A percentile compares a stretch with the other conserved stretches of the same genome.
These are phyloP conservation scores for Aspergillus ostianus DNA, from an alignment of 495 filamentous ascomycete genomes.

Conservation along the genomic window DNA sequence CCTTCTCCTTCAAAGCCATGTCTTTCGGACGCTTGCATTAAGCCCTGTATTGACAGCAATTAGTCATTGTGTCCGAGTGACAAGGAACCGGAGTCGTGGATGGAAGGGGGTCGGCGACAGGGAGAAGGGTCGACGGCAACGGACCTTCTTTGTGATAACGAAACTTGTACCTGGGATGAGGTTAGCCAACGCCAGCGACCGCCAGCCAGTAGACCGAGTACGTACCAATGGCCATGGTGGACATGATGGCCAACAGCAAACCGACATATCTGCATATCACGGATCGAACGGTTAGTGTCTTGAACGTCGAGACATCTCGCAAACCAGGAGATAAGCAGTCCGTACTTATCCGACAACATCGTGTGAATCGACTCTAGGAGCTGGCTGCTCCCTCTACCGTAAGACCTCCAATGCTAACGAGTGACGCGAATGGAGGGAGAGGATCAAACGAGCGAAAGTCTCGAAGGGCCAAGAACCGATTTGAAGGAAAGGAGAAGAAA, in stretches of 20 bases:
- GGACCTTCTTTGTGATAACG: conserved; percentile 89
- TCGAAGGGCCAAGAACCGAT: neutral
- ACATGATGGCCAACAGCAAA: conserved; percentile 81
- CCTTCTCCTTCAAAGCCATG: conserved; percentile 98
- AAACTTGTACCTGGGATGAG: conserved; percentile 73
- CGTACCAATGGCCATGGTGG: conserved; percentile 91
- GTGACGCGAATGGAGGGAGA: conserved; percentile 17
- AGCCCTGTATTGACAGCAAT: conserved; percentile 56
- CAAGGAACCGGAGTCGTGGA: neutral
- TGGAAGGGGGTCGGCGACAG: conserved; percentile 9
- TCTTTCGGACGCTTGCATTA: conserved; percentile 82
- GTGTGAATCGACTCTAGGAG: conserved; percentile 50
- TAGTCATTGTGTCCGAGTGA: conserved; percentile 11
- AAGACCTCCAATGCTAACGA: conserved; percentile 38
- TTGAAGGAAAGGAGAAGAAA: neutral
- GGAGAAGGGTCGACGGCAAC: conserved; percentile 20
- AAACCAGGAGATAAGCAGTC: conserved; percentile 2
- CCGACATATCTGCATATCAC: conserved; percentile 75
- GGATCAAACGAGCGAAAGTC: neutral
- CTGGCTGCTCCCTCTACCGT: conserved; percentile 39
- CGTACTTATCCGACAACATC: conserved; percentile 88
- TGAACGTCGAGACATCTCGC: conserved; percentile 13
- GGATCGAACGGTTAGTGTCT: conserved; percentile 33
- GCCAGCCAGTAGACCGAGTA: conserved; percentile 10
- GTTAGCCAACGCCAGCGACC: conserved; percentile 16